A percentile compares a stretch with the other conserved stretches of the same genome.
Conservation (phyloP, 148 eudicot species). For the Amaranthus cruentus region DNA sequence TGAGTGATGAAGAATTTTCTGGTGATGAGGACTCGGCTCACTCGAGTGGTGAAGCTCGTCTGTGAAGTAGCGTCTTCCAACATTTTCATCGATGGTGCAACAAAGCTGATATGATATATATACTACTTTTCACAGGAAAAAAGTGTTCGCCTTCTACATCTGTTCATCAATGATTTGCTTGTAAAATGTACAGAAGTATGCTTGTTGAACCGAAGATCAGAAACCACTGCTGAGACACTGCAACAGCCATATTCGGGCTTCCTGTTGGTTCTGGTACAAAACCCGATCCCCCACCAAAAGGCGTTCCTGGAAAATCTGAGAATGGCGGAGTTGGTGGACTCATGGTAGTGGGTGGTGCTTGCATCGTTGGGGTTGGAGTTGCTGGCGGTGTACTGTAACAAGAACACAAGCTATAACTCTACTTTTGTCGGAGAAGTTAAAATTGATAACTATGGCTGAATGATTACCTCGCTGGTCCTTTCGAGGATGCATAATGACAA, state of each 20-base stretch:
- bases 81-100: slow-evolving; percentile 23
- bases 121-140: slow-evolving; percentile 29
- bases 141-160: slow-evolving; percentile 20
- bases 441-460: not conserved
- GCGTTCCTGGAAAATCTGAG: slow-evolving; percentile 24
- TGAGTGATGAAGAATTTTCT: slow-evolving; percentile 30
- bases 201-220: slow-evolving; percentile 38
- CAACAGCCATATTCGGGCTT: slow-evolving; percentile 56
- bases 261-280: slow-evolving; percentile 63
- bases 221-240: slow-evolving; percentile 26
- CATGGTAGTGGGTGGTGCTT: slow-evolving; percentile 43
- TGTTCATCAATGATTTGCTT: slow-evolving; percentile 38
- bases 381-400: slow-evolving; percentile 33
- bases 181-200: slow-evolving; percentile 34
- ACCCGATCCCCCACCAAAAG: slow-evolving; percentile 36
- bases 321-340: slow-evolving; percentile 32
- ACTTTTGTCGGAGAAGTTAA: not conserved
- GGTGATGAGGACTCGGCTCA: not conserved
- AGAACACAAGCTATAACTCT: slow-evolving; percentile 11
- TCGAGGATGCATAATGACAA: slow-evolving; percentile 56
- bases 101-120: slow-evolving; percentile 16
- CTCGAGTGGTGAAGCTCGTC: slow-evolving; percentile 15
- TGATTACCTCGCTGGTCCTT: slow-evolving; percentile 38
- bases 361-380: slow-evolving; percentile 38
- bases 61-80: slow-evolving; percentile 24